These are phyloP conservation scores for Cyclaneusma minus DNA, from an alignment of 2,329 filamentous ascomycete species.

Conservation along the genomic window DNA sequence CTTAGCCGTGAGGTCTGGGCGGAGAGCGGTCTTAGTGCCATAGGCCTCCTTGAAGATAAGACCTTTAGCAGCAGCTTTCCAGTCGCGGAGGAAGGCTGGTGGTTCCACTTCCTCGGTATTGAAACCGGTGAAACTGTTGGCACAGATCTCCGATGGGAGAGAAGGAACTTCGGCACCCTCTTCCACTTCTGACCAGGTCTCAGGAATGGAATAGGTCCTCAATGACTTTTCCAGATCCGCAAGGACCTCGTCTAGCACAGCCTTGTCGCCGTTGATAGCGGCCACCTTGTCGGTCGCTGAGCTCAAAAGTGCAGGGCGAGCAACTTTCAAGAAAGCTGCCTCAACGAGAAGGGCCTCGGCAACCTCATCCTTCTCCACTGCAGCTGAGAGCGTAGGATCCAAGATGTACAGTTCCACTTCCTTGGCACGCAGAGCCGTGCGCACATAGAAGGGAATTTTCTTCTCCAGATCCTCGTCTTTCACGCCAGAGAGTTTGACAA, in stretches of 20 bases:
- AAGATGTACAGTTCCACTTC: constrained; percentile 58
- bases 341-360: constrained; percentile 56
- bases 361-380: constrained; percentile 46
- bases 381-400: constrained; percentile 53
- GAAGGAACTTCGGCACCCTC: constrained; percentile 34
- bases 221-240: constrained; percentile 57
- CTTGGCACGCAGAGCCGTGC: constrained; percentile 57
- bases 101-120: constrained; percentile 60
- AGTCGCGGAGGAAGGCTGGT: constrained; percentile 52
- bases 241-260: constrained; percentile 37
- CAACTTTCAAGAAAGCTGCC: constrained; percentile 68
- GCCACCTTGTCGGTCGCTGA: constrained; percentile 53
- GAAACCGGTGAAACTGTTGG: constrained; percentile 72
- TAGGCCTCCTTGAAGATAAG: constrained; percentile 93
- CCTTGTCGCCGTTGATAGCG: constrained; percentile 35
- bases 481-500: constrained; percentile 61
- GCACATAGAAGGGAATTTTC: constrained; percentile 55
- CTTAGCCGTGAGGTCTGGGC: constrained; percentile 75
- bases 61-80: constrained; percentile 74
- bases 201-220: constrained; percentile 58
- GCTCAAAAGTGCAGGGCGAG: constrained; percentile 47
- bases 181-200: constrained; percentile 62
- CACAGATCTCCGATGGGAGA: constrained; percentile 49
- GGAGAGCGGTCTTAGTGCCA: constrained; percentile 54
- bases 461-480: constrained; percentile 88